Evolutionary conservation across 2,329 filamentous ascomycete species (phyloP).

Genomic region (Phoma sp.): DNA sequence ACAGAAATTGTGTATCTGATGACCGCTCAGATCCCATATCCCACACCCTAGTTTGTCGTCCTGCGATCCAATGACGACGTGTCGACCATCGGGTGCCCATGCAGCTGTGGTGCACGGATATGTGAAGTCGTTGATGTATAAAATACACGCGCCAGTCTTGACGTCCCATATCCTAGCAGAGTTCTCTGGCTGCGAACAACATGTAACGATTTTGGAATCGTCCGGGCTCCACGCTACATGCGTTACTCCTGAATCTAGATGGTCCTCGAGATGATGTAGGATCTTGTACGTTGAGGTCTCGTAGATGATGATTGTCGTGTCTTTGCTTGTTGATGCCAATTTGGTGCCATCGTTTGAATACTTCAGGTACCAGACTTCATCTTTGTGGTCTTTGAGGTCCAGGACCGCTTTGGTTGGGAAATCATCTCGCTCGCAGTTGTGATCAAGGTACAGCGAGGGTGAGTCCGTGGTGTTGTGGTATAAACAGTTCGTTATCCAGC

Average conservation of each 20-base stretch:
- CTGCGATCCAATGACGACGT: conserved; percentile 72
- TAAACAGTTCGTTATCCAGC: conserved; percentile 81
- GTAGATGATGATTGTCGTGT: conserved; percentile 80
- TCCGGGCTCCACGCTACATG: conserved; percentile 93
- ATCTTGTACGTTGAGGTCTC: conserved; percentile 74
- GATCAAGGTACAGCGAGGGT: conserved; percentile 88
- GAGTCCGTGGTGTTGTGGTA: conserved; percentile 84
- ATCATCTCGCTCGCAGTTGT: conserved; percentile 77
- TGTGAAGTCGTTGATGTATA: conserved; percentile 71
- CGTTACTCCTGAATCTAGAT: conserved; percentile 73
- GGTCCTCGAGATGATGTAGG: conserved; percentile 67
- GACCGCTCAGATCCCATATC: conserved; percentile 69
- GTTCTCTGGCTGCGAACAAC: conserved; percentile 69
- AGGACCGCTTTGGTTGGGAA: conserved; percentile 77
- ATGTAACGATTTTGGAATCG: conserved; percentile 83
- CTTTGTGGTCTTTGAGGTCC: conserved; percentile 74
- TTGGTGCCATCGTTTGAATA: conserved; percentile 88
- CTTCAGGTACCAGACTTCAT: conserved; percentile 89
- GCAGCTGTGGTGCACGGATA: conserved; percentile 87
- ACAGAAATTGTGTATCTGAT: conserved; percentile 68
- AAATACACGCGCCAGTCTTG: conserved; percentile 58
- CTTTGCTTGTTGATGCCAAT: conserved; percentile 81
- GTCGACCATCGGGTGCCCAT: conserved; percentile 81
- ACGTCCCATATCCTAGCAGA: conserved; percentile 77
- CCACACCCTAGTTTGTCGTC: conserved; percentile 46